Conservation (phyloP, 2,329 filamentous ascomycete genomes). For the Parasarocladium wereldwijsianum region DNA sequence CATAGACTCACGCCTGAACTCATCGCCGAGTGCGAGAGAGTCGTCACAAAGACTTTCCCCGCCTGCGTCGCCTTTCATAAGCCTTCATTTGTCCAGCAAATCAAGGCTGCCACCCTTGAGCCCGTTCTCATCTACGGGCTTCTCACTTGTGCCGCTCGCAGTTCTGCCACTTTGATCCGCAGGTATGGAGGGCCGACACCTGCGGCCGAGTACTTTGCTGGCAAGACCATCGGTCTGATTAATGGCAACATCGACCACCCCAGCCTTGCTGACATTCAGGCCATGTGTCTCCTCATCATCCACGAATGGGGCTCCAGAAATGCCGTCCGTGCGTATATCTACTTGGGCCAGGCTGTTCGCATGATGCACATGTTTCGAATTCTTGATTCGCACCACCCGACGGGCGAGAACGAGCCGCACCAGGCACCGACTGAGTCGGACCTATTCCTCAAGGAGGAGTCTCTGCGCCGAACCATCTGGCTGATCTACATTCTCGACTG, state of each 20-base stretch:
- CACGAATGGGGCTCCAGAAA: constrained; percentile 49
- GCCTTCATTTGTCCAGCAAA: constrained; percentile 44
- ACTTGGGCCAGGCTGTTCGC: constrained; percentile 46
- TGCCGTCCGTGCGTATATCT: constrained; percentile 47
- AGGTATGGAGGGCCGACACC: constrained; percentile 41
- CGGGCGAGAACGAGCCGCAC: too few species aligned
- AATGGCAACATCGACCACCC: constrained; percentile 45
- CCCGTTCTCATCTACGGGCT: constrained; percentile 42
- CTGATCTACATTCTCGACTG: constrained; percentile 49
- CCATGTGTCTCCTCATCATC: constrained; percentile 44
- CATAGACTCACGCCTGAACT: constrained; percentile 42
- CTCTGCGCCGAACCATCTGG: constrained; percentile 46
- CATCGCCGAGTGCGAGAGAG: constrained; percentile 43
- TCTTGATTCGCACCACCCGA: constrained; percentile 37
- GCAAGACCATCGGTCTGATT: constrained; percentile 40
- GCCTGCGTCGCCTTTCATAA: constrained; percentile 50
- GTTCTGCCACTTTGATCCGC: constrained; percentile 40
- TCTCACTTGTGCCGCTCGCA: constrained; percentile 40
- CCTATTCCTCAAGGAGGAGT: constrained; percentile 46
- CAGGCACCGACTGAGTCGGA: constrained; percentile 27
- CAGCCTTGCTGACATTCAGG: constrained; percentile 45
- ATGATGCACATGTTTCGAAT: constrained; percentile 52
- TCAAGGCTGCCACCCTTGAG: constrained; percentile 41
- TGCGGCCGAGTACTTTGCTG: constrained; percentile 43
- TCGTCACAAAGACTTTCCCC: constrained; percentile 45